These are phyloP conservation scores for Chaetomium sp. DNA, from an alignment of 2,329 filamentous ascomycete species.

Conservation along the genomic window DNA sequence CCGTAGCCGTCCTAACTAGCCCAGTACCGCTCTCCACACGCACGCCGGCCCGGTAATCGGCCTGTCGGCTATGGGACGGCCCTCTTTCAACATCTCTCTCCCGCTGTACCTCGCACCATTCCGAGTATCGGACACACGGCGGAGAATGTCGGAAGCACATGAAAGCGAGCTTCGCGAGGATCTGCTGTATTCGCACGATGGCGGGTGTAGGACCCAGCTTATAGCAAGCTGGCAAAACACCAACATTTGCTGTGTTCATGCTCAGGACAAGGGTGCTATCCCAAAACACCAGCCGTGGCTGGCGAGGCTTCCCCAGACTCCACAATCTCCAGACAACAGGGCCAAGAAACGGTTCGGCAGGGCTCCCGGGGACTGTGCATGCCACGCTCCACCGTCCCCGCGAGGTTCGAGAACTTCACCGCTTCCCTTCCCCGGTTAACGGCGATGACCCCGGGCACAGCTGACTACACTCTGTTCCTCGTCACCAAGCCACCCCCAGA, in stretches of 20 bases:
- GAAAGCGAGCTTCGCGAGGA: neutral
- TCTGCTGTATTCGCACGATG: neutral
- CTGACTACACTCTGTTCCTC: too few relatives aligned
- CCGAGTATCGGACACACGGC: conserved; percentile 11
- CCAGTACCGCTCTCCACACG: conserved; percentile 4
- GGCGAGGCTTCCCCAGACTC: conserved; percentile 11
- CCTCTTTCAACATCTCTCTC: neutral
- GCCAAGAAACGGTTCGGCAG: conserved; percentile 3
- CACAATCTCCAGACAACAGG: neutral
- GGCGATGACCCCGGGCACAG: neutral
- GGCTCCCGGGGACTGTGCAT: neutral
- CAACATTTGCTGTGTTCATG: too few relatives aligned
- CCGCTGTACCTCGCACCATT: conserved; percentile 1
- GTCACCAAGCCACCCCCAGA: conserved; percentile 9
- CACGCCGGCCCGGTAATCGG: conserved; percentile 8
- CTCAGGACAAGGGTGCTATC: too few relatives aligned
- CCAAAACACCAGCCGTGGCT: too few relatives aligned
- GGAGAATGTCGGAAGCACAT: conserved; percentile 14
- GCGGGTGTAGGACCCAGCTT: neutral
- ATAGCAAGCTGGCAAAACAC: neutral
- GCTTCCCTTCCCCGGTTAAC: neutral
- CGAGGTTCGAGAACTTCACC: conserved; percentile 11
- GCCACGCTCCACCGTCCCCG: conserved; percentile 1
- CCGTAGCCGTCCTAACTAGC: too few relatives aligned
- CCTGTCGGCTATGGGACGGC: conserved; percentile 11